Evolutionary conservation across 75 land plant species (phyloP).

Genomic region (Azolla pinnata): DNA sequence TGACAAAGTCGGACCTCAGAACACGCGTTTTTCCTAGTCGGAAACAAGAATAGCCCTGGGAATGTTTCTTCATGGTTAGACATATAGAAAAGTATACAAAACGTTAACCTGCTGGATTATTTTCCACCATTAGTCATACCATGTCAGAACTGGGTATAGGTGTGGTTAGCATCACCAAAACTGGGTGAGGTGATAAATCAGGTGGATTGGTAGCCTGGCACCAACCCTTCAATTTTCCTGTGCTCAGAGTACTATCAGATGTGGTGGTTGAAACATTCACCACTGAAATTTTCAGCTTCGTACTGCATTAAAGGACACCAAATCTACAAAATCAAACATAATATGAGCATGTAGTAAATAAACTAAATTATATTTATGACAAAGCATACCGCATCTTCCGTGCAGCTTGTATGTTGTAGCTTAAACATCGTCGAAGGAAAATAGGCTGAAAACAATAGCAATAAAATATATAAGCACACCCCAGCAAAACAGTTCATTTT

Average conservation of each 20-base stretch:
- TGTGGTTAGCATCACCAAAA: constrained; percentile 1
- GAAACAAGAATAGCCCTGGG: constrained; percentile 4
- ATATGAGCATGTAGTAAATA: constrained; percentile 1
- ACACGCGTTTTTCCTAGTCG: constrained; percentile 7
- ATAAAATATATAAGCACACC: not conserved
- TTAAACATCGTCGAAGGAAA: constrained; percentile 78
- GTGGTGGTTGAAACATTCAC: not conserved
- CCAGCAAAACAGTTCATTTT: too few relatives aligned
- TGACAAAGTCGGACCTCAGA: not conserved
- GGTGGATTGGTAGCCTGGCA: not conserved
- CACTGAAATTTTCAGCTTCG: not conserved
- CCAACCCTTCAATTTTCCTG: not conserved
- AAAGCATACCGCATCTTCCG: constrained; percentile 53
- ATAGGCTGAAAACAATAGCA: constrained; percentile 54
- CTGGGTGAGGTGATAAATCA: not conserved
- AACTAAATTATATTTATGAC: not conserved
- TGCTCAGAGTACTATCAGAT: not conserved
- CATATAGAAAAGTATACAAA: not conserved
- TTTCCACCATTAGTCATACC: not conserved
- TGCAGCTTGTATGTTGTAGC: constrained; percentile 73
- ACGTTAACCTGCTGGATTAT: not conserved
- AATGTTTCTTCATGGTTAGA: not conserved
- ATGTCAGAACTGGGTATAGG: not conserved
- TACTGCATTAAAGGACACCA: constrained; percentile 4
- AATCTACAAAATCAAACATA: constrained; percentile 1